Evolutionary conservation across 371 early-diverging fungal species (phyloP), one percentile per base, ranked within the genome.

Genomic region (Actinomortierella ambigua): DNA sequence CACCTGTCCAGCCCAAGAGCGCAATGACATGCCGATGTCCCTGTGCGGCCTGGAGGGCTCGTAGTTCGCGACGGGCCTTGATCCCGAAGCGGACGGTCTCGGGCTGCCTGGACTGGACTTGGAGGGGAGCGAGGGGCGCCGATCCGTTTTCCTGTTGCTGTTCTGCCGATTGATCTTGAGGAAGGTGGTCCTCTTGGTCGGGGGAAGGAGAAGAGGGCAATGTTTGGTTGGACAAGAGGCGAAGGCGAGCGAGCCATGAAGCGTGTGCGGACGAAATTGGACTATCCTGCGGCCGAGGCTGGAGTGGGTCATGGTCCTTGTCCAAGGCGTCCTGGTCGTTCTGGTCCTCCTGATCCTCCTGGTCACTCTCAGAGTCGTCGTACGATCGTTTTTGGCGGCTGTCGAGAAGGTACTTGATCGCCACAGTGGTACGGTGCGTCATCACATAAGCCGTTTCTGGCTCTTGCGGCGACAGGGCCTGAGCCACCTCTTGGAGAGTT

Each of bases 11-110:
- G 42, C 73, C 73, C 24, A 73, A 49, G 44, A 73, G 66, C 8
- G 73, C 60, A 2, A 66, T 57, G 9, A 65, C 73, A 59, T 59
- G 62, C 20, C 59, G 63, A 55, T 73, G 73, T 2, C 73, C 73
- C 43, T 73, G 67, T 7, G 73, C 63, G 3, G 73, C 73, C 14
- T 43, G 50, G 6, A 73, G 57, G 1, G 73, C 67, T 17, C 61
- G 63, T 20, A 73, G 66, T 50, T 73, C 73, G 3, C 61, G 59
- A 27, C 27, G 59, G 18, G 67, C 73, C 41, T 63, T 66, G 49
- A 63, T 13, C 0, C 73, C 67, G 53, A 73, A 73, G 18, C 40
- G 48, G 26, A 73, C 57, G 0, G 53, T 43, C 24, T 49, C 41
- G 18, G 71, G 66, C 34, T 34, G 34, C 34, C 11, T 34, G 4